These are phyloP conservation scores for Gymnopilus dilepis DNA, from an alignment of 768 basidiomycete genomes.

Conservation along the genomic window DNA sequence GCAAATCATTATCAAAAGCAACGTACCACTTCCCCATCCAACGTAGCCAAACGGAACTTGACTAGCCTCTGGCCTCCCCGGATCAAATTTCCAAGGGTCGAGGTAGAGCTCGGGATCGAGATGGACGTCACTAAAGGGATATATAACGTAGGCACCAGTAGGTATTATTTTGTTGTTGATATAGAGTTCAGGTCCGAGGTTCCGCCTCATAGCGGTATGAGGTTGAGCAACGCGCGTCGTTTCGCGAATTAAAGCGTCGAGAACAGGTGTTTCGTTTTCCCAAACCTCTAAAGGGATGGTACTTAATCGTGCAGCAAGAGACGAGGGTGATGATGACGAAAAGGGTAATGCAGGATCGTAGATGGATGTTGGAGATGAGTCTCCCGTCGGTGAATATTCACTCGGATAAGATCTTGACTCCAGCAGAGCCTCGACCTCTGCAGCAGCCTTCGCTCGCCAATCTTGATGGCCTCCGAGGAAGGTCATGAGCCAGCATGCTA, in stretches of 20 bases:
- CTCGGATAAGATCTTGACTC: constrained; percentile 39
- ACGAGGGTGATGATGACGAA: constrained; percentile 15
- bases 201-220: constrained; percentile 81
- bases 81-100: constrained; percentile 82
- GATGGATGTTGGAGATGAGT: constrained; percentile 13
- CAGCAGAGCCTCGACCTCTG: constrained; percentile 64
- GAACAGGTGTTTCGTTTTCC: constrained; percentile 71
- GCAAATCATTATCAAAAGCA: constrained; percentile 39
- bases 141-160: constrained; percentile 76
- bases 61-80: constrained; percentile 51
- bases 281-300: constrained; percentile 70
- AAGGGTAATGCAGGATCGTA: constrained; percentile 1
- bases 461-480: constrained; percentile 71
- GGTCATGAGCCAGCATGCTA: constrained; percentile 76
- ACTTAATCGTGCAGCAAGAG: constrained; percentile 47
- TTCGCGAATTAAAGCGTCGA: constrained; percentile 77
- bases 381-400: constrained; percentile 19
- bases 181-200: constrained; percentile 72
- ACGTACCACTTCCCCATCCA: constrained; percentile 83
- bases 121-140: constrained; percentile 83
- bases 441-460: constrained; percentile 65
- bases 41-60: constrained; percentile 63
- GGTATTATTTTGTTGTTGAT: constrained; percentile 74
- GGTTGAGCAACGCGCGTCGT: constrained; percentile 81
- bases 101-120: constrained; percentile 73